These are phyloP conservation scores for Alternaria triticina DNA, from an alignment of 2,329 filamentous ascomycete genomes.

Conservation along the genomic window DNA sequence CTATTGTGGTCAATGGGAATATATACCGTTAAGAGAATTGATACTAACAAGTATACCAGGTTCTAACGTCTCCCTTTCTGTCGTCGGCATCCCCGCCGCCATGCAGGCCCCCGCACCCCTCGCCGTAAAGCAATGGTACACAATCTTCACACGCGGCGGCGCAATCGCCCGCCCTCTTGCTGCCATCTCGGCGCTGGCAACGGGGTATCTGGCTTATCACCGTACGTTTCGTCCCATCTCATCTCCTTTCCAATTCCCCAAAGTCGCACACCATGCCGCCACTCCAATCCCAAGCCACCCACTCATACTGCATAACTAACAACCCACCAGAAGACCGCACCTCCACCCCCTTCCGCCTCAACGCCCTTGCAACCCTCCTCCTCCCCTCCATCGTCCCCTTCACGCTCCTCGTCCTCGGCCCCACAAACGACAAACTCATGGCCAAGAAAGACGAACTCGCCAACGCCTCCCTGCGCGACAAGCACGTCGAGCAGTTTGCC, in stretches of 20 bases:
- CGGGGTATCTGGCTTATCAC: constrained; percentile 56
- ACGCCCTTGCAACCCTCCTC: constrained; percentile 55
- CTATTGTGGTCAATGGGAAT: neutral
- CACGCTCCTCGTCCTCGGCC: constrained; percentile 55
- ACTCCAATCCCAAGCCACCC: too few species aligned
- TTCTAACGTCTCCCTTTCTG: constrained; percentile 41
- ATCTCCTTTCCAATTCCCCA: constrained; percentile 4
- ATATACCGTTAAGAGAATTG: neutral
- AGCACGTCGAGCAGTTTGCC: constrained; percentile 45
- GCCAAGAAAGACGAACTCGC: constrained; percentile 52
- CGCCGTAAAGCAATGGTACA: constrained; percentile 63
- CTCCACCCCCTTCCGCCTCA: constrained; percentile 51
- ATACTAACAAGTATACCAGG: neutral
- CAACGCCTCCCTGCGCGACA: constrained; percentile 46
- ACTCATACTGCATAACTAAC: neutral
- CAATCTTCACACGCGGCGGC: constrained; percentile 51
- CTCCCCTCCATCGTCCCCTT: constrained; percentile 60
- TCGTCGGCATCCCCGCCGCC: constrained; percentile 58
- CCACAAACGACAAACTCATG: constrained; percentile 58
- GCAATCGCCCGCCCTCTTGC: constrained; percentile 49
- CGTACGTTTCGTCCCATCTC: constrained; percentile 25
- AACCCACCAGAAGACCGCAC: constrained; percentile 26
- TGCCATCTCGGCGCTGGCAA: constrained; percentile 51
- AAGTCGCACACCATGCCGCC: neutral
- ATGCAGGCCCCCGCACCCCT: constrained; percentile 63